Conservation (phyloP, 176 grass and related monocot genomes). For the Musa schizocarpa region DNA sequence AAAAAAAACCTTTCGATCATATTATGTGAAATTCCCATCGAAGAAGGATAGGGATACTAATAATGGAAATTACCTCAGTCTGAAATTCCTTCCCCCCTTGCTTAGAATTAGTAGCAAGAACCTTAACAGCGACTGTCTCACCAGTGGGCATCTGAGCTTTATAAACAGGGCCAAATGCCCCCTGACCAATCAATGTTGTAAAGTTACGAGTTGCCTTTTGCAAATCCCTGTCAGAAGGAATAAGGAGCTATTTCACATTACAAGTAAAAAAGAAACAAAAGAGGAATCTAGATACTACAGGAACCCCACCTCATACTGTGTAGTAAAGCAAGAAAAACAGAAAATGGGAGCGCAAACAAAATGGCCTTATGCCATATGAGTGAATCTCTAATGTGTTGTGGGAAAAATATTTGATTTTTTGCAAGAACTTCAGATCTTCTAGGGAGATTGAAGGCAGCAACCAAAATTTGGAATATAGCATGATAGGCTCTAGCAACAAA, state of each 20-base stretch:
- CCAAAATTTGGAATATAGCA: no score
- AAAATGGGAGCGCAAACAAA: not conserved
- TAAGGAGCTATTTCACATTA: not conserved
- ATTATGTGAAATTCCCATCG: not conserved
- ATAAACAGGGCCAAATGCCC: conserved; percentile 88
- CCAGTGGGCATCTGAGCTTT: conserved; percentile 84
- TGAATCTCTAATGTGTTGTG: no score
- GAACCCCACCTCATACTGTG: not conserved
- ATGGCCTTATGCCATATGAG: no score
- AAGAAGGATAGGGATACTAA: not conserved
- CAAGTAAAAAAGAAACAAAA: not conserved
- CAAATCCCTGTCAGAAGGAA: conserved; percentile 49
- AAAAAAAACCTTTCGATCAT: conserved; percentile 6
- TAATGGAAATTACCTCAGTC: conserved; percentile 47
- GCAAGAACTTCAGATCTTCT: no score
- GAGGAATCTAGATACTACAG: not conserved
- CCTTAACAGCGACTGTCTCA: conserved; percentile 85
- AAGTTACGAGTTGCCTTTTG: conserved; percentile 86
- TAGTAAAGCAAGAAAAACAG: not conserved
- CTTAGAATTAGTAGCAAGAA: conserved; percentile 78
- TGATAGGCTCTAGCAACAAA: no score
- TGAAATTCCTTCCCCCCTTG: conserved; percentile 98
- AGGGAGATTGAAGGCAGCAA: no score
- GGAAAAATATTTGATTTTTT: no score
- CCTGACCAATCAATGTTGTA: conserved; percentile 80